Evolutionary conservation across 2,329 filamentous ascomycete genomes (phyloP).

Genomic region (Phoma sp.): DNA sequence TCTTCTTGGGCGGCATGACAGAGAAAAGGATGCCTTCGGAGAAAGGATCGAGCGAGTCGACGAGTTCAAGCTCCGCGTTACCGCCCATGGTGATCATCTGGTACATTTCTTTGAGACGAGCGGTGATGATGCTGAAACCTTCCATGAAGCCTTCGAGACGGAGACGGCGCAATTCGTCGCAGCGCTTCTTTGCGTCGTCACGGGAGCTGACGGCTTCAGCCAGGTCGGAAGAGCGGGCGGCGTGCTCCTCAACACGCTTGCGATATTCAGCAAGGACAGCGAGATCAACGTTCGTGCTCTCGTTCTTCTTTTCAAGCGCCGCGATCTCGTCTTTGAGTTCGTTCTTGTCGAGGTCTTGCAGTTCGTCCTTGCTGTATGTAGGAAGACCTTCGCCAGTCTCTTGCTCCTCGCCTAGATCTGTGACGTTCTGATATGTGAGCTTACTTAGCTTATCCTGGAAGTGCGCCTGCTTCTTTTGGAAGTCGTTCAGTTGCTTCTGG

Average conservation of each 20-base stretch:
- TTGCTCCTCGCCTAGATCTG: constrained; percentile 64
- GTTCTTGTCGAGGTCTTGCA: constrained; percentile 68
- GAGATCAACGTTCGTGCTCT: constrained; percentile 86
- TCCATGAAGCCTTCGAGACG: constrained; percentile 98
- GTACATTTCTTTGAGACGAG: constrained; percentile 99
- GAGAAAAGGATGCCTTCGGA: constrained; percentile 95
- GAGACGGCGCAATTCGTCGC: constrained; percentile 87
- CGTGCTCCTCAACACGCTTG: constrained; percentile 82
- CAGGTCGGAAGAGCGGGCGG: constrained; percentile 81
- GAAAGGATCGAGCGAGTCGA: constrained; percentile 95
- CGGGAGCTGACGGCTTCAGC: constrained; percentile 77
- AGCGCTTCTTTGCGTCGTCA: constrained; percentile 87
- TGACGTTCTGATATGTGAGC: constrained; percentile 79
- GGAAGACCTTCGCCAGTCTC: constrained; percentile 63
- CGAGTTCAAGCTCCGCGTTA: constrained; percentile 95
- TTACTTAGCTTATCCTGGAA: constrained; percentile 92
- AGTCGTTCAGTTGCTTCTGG: constrained; percentile 85
- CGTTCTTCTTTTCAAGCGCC: constrained; percentile 74
- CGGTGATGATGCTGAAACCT: constrained; percentile 90
- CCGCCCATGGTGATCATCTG: constrained; percentile 99
- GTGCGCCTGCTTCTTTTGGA: constrained; percentile 81
- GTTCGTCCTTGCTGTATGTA: constrained; percentile 75
- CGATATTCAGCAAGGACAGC: constrained; percentile 89
- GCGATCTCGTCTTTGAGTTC: constrained; percentile 69
- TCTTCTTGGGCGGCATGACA: constrained; percentile 99